Evolutionary conservation across 2,329 filamentous ascomycete species (phyloP), one percentile per base, ranked within the genome.

Genomic region (Orbilia javanica): DNA sequence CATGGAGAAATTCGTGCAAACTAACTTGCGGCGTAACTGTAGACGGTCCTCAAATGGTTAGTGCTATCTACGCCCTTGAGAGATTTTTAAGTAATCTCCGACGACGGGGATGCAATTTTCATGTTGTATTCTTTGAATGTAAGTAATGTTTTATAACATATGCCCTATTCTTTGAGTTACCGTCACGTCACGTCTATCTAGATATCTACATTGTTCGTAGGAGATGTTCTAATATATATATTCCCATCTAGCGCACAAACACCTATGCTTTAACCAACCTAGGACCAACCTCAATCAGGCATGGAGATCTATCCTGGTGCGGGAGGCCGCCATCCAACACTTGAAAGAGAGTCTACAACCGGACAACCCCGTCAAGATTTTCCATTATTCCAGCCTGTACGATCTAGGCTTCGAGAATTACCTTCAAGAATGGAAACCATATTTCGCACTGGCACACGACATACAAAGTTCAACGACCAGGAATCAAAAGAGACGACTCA

Each of bases 401-500:
- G 86, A 87, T 46, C 62, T 82, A 0, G 84, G 84, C 0, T 93
- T 92, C 80, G 77, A 83, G 4, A 80, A 86, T 0, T 92, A 92
- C 80, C 84, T 92, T 1, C 79, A 84, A 1, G 81, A 82, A 0
- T 86, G 87, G 25, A 87, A 88, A 0, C 85, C 90, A 2, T 90
- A 92, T 81, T 92, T 93, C 80, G 84, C 93, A 65, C 88, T 94
- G 85, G 89, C 88, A 65, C 90, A 92, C 80, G 90, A 93, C 82
- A 91, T 90, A 18, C 81, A 83, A 55, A 79, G 80, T 80, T 72
- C 82, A 0, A 52, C 67, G 81, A 1, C 72, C 73, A 1, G 81
- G 81, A 42, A 80, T 82, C 15, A 83, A 82, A 3, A 77, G 7
- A 66, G 71, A 34, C 50, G 67, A 82, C 86, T 80, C 81, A 42